Conservation (phyloP, 2,329 filamentous ascomycete species). For the Cladosporium oxysporum region DNA sequence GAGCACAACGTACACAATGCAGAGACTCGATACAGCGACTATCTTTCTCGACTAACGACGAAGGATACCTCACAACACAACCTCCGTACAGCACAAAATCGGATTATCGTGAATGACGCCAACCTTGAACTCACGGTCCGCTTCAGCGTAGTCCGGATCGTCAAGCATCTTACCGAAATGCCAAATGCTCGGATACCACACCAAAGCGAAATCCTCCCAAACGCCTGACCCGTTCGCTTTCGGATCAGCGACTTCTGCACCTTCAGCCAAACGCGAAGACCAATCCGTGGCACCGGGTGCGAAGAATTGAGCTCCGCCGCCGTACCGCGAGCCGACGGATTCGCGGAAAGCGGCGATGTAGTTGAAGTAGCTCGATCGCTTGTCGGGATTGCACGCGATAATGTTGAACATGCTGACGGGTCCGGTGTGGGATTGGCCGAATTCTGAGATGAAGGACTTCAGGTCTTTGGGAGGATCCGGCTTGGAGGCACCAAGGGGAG, state of each 20-base stretch:
- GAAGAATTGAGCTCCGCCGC: conserved; percentile 23
- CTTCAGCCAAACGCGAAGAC: conserved; percentile 18
- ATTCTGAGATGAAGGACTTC: conserved; percentile 25
- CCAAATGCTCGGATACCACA: conserved; percentile 29
- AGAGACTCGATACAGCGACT: neutral
- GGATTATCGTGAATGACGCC: conserved; percentile 29
- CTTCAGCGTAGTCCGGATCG: conserved; percentile 29
- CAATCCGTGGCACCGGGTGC: conserved; percentile 22
- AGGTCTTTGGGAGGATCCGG: conserved; percentile 13
- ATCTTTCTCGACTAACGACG: neutral
- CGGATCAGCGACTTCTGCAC: conserved; percentile 19
- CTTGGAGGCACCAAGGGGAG: conserved; percentile 18
- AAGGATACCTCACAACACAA: conserved; percentile 9
- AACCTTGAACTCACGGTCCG: conserved; percentile 29
- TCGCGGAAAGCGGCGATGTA: conserved; percentile 26
- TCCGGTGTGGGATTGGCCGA: conserved; percentile 21
- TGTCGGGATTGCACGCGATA: conserved; percentile 24
- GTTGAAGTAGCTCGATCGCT: conserved; percentile 23
- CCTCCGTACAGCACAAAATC: conserved; percentile 27
- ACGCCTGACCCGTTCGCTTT: conserved; percentile 16
- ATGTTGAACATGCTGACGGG: conserved; percentile 30
- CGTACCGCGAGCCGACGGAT: conserved; percentile 24
- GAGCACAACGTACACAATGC: neutral
- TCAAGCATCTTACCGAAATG: conserved; percentile 31
- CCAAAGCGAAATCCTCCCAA: conserved; percentile 27